A percentile compares a stretch with the other conserved stretches of the same genome.
phyloP scores from a whole-genome alignment of 345 rosid species.

The Melastoma malabathricum region DNA sequence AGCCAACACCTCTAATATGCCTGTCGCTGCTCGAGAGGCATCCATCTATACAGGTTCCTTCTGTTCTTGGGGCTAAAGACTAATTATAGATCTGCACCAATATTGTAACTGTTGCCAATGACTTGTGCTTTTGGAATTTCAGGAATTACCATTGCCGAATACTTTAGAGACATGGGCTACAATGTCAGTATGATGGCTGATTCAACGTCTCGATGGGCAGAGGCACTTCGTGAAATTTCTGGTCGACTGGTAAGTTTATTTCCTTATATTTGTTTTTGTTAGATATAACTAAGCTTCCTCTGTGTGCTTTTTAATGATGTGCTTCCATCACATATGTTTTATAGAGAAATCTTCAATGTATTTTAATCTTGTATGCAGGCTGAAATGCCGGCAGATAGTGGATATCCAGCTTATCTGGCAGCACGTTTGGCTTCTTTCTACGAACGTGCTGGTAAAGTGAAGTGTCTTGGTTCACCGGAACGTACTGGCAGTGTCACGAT shows the following conservation, averaged over 20 bases:
- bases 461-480: conserved; percentile 96
- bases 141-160: conserved; percentile 98
- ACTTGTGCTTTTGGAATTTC: conserved; percentile 9
- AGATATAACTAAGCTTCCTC: too few species aligned
- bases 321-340: too few species aligned
- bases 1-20: conserved; percentile 99
- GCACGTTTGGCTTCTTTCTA: conserved; percentile 98
- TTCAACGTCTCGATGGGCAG: conserved; percentile 99
- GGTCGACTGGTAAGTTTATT: conserved; percentile 72
- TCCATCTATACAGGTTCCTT: conserved; percentile 83
- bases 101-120: not conserved
- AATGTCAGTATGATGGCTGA: conserved; percentile 99
- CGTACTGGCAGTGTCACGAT: conserved; percentile 98
- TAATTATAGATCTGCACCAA: too few species aligned
- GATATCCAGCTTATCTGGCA: conserved; percentile 98
- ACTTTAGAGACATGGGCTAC: conserved; percentile 96
- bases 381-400: conserved; percentile 99
- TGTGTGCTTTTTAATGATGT: too few species aligned
- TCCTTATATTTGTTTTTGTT: too few species aligned
- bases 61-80: too few species aligned
- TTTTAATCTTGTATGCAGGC: conserved; percentile 38
- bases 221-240: conserved; percentile 99
- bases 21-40: conserved; percentile 99
- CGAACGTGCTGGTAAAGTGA: conserved; percentile 99
- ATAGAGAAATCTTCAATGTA: too few species aligned